phyloP scores from a whole-genome alignment of 495 filamentous ascomycete genomes.

The Elaphomyces granulatus region DNA sequence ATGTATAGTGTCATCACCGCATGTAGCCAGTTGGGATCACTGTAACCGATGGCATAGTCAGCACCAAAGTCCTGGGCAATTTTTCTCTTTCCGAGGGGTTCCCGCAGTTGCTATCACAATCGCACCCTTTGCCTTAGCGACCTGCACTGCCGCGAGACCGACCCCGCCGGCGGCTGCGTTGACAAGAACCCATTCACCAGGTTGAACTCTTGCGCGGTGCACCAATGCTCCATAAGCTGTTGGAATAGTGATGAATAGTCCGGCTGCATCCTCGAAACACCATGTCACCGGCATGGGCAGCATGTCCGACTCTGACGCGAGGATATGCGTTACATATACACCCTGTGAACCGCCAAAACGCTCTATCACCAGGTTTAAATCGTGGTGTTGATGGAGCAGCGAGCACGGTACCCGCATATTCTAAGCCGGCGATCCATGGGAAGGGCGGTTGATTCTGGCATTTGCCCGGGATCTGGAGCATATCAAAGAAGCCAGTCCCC shows the following conservation, averaged over 20 bases:
- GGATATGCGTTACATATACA: slow-evolving; percentile 65
- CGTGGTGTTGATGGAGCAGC: slow-evolving; percentile 42
- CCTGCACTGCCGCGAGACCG: slow-evolving; percentile 80
- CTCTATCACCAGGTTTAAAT: slow-evolving; percentile 62
- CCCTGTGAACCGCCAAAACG: slow-evolving; percentile 84
- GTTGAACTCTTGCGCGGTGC: slow-evolving; percentile 55
- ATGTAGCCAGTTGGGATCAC: slow-evolving; percentile 56
- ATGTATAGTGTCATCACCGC: slow-evolving; percentile 54
- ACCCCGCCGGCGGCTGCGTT: slow-evolving; percentile 92
- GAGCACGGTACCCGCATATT: slow-evolving; percentile 71
- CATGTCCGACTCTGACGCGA: slow-evolving; percentile 49
- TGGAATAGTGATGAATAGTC: slow-evolving; percentile 80
- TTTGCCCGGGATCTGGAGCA: slow-evolving; percentile 74
- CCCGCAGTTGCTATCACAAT: slow-evolving; percentile 83
- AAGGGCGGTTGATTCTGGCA: slow-evolving; percentile 56
- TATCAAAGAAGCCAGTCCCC: slow-evolving; percentile 92
- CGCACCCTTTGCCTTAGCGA: slow-evolving; percentile 83
- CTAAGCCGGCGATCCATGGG: slow-evolving; percentile 76
- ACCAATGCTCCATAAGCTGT: slow-evolving; percentile 83
- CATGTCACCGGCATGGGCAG: slow-evolving; percentile 65
- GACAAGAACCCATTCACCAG: slow-evolving; percentile 75
- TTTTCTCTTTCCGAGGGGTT: slow-evolving; percentile 56
- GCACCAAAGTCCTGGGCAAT: slow-evolving; percentile 71
- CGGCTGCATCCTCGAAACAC: slow-evolving; percentile 73
- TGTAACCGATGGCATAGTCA: slow-evolving; percentile 70